Percentiles rank a stretch among this genome's conserved stretches.
phyloP scores from a whole-genome alignment of 2,329 filamentous ascomycete species.

The Elsinoe arachidis region DNA sequence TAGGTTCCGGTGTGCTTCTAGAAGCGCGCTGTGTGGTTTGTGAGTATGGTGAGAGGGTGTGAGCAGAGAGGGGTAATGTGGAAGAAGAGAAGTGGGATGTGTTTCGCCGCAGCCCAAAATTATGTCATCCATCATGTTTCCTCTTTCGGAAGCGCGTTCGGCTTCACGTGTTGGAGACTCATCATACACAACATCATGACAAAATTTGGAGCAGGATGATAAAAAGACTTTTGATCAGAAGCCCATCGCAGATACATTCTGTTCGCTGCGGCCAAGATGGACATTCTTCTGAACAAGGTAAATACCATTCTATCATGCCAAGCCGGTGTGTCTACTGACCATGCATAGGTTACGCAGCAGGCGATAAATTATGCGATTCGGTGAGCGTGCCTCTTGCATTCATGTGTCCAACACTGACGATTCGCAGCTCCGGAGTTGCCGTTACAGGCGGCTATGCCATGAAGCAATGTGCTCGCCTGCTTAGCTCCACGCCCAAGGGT shows the following conservation, averaged over 20 bases:
- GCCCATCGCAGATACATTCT: background rate
- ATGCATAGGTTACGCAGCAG: conserved; percentile 56
- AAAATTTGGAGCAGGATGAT: background rate
- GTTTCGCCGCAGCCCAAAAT: conserved; percentile 3
- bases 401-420: background rate
- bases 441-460: conserved; percentile 82
- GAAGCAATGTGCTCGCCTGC: conserved; percentile 65
- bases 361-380: conserved; percentile 88
- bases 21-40: background rate
- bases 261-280: conserved; percentile 47
- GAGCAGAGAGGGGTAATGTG: background rate
- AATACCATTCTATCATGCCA: conserved; percentile 9
- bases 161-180: background rate
- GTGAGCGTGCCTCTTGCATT: conserved; percentile 20
- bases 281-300: conserved; percentile 56
- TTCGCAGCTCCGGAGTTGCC: conserved; percentile 60
- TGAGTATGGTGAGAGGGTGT: background rate
- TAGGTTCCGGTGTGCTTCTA: background rate
- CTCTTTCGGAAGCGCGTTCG: conserved; percentile 4
- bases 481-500: conserved; percentile 60
- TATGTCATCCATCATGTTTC: conserved; percentile 10
- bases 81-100: conserved; percentile 1
- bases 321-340: conserved; percentile 10
- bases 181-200: background rate
- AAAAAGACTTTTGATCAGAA: background rate